Evolutionary conservation across 352 stramenopile species (phyloP).

Genomic region (Sclerospora graminicola): DNA sequence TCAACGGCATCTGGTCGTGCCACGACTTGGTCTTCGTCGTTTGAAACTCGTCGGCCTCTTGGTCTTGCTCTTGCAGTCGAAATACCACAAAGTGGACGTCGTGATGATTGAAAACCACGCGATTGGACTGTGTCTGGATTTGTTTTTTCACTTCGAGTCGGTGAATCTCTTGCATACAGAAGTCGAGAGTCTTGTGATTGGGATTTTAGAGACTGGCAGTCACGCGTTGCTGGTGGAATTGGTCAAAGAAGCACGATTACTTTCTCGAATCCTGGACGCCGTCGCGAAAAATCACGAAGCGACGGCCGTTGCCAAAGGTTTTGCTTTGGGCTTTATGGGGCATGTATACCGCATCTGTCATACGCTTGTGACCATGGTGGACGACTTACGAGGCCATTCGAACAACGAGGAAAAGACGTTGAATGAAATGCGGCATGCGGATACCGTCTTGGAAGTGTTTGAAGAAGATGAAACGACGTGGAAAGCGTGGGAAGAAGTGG

Average conservation of each 20-base stretch:
- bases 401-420: slow-evolving; percentile 49
- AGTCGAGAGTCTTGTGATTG: slow-evolving; percentile 78
- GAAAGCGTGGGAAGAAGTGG: slow-evolving; percentile 74
- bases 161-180: slow-evolving; percentile 85
- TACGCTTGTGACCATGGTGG: slow-evolving; percentile 72
- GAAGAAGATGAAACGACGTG: slow-evolving; percentile 65
- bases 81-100: slow-evolving; percentile 72
- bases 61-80: slow-evolving; percentile 74
- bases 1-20: slow-evolving; percentile 61
- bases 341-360: slow-evolving; percentile 81
- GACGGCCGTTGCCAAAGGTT: slow-evolving; percentile 41
- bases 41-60: slow-evolving; percentile 75
- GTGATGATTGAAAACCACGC: slow-evolving; percentile 54
- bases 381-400: slow-evolving; percentile 58
- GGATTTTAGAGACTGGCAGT: slow-evolving; percentile 72
- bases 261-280: slow-evolving; percentile 64
- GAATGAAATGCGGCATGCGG: slow-evolving; percentile 81
- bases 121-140: slow-evolving; percentile 63
- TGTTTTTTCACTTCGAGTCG: slow-evolving; percentile 84
- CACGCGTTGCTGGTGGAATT: slow-evolving; percentile 61
- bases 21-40: slow-evolving; percentile 59
- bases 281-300: slow-evolving; percentile 72
- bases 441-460: slow-evolving; percentile 71
- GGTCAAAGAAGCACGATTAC: slow-evolving; percentile 61
- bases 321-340: slow-evolving; percentile 70